Percentiles rank a stretch among this genome's conserved stretches.
Conservation (phyloP, 768 basidiomycete species). For the Termitomyces sp. region DNA sequence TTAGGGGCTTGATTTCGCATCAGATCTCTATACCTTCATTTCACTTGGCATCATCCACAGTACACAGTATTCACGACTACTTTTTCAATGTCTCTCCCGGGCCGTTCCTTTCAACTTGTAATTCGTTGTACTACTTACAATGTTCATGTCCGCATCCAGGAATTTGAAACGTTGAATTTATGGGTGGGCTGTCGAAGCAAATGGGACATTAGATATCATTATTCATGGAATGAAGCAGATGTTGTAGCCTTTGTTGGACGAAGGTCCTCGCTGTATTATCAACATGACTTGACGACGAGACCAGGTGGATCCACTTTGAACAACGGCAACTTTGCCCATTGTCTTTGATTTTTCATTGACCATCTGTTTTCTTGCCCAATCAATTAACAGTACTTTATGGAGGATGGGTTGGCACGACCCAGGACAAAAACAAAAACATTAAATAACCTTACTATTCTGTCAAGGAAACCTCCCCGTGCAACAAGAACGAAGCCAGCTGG, state of each 20-base stretch:
- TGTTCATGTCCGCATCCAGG: constrained; percentile 45
- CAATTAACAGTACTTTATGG: neutral
- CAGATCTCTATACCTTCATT: neutral
- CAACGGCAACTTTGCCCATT: neutral
- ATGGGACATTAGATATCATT: constrained; percentile 49
- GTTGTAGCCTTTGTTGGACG: neutral
- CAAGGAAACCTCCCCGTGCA: neutral
- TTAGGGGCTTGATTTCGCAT: neutral
- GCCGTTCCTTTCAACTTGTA: neutral
- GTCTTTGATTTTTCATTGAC: neutral
- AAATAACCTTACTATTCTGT: neutral
- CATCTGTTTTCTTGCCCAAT: neutral
- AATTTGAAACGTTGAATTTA: neutral
- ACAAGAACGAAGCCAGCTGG: neutral
- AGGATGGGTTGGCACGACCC: neutral
- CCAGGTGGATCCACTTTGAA: too few species aligned
- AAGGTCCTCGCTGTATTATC: neutral
- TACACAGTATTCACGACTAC: neutral
- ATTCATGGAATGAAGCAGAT: neutral
- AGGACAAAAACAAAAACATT: neutral
- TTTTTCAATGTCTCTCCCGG: too few species aligned
- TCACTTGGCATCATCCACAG: neutral
- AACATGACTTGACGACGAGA: neutral
- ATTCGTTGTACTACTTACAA: constrained; percentile 31
- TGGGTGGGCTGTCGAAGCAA: constrained; percentile 51